phyloP scores from a whole-genome alignment of 129 eudicot species.

The Pseudognaphalium luteoalbum region DNA sequence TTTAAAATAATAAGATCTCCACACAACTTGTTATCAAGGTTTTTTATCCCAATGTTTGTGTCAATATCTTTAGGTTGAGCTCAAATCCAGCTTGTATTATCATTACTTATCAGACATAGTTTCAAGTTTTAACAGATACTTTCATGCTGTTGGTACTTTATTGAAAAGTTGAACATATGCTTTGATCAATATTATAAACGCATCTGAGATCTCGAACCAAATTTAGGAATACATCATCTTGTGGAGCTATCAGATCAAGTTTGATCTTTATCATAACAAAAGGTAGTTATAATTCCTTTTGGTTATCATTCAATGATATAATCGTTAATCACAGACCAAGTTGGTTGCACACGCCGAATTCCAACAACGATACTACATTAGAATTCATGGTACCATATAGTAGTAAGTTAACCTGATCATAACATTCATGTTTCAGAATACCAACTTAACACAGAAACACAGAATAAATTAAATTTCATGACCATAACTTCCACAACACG shows the following conservation, averaged over 20 bases:
- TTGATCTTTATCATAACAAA: not conserved
- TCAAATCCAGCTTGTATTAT: no score
- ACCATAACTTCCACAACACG: not conserved
- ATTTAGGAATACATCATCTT: not conserved
- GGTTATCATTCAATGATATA: no score
- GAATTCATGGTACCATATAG: not conserved
- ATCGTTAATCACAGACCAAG: not conserved
- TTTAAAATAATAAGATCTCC: no score
- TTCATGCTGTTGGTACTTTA: not conserved
- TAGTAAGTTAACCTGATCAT: constrained; percentile 1
- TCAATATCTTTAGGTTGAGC: no score
- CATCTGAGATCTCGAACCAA: not conserved
- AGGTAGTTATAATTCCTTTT: not conserved
- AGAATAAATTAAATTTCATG: constrained; percentile 7
- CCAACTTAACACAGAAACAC: not conserved
- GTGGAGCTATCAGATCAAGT: not conserved
- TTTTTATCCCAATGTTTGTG: no score
- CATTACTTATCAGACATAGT: not conserved
- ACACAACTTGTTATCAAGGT: no score
- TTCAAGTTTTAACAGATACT: not conserved
- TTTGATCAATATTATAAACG: not conserved
- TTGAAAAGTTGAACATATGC: no score
- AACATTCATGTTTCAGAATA: not conserved
- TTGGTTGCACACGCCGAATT: not conserved
- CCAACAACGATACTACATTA: not conserved